Evolutionary conservation across 2,329 filamentous ascomycete genomes (phyloP).

Genomic region (Apiospora pterosperma): DNA sequence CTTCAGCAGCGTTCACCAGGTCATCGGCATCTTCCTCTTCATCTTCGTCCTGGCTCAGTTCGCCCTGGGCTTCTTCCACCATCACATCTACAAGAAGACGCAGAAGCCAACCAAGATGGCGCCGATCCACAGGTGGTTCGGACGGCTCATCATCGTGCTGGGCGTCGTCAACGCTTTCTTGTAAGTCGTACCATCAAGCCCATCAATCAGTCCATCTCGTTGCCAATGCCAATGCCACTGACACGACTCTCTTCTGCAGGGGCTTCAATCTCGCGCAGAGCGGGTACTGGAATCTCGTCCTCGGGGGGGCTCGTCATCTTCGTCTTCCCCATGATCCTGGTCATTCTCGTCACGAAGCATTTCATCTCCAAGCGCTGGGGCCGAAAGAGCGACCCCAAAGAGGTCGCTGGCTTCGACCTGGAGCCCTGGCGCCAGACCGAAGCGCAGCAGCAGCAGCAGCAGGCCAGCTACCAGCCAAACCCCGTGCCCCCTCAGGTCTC

Average conservation of each 20-base stretch:
- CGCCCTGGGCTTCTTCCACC: slow-evolving; percentile 52
- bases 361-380: slow-evolving; percentile 27
- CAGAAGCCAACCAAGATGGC: slow-evolving; percentile 46
- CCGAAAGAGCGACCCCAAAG: slow-evolving; percentile 21
- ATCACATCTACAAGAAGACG: slow-evolving; percentile 49
- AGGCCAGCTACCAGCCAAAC: slow-evolving; percentile 1
- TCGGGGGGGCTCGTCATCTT: slow-evolving; percentile 46
- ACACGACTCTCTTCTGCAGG: slow-evolving; percentile 26
- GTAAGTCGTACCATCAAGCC: slow-evolving; percentile 31
- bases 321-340: slow-evolving; percentile 35
- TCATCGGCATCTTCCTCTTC: slow-evolving; percentile 55
- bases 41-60: slow-evolving; percentile 51
- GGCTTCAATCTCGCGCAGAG: slow-evolving; percentile 57
- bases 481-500: background rate
- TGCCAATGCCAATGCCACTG: background rate
- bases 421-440: slow-evolving; percentile 18
- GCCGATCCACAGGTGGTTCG: slow-evolving; percentile 55
- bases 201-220: too few relatives aligned
- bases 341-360: slow-evolving; percentile 32
- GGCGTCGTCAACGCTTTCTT: slow-evolving; percentile 56
- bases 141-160: slow-evolving; percentile 48
- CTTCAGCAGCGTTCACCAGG: slow-evolving; percentile 53
- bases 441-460: background rate
- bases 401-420: slow-evolving; percentile 21
- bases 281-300: slow-evolving; percentile 40